Conservation (phyloP, 1,284 basidiomycete species). For the Irpex sp. region DNA sequence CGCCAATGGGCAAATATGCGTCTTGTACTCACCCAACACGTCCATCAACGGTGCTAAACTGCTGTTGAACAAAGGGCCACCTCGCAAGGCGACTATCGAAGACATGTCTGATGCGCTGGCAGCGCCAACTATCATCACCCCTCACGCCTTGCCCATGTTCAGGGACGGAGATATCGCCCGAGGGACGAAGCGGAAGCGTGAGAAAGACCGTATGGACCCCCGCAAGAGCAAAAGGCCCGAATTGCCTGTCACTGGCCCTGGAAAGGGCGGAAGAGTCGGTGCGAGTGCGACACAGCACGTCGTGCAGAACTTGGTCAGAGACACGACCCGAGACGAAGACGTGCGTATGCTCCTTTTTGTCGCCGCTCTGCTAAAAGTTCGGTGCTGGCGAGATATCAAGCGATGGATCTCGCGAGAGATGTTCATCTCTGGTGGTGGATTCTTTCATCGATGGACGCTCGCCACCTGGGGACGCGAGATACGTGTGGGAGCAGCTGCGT, state of each 20-base stretch:
- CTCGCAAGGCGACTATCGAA: slow-evolving; percentile 71
- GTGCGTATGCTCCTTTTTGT: slow-evolving; percentile 54
- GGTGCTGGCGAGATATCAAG: slow-evolving; percentile 3
- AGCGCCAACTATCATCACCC: slow-evolving; percentile 84
- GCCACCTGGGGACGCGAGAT: neutral
- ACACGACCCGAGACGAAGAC: slow-evolving; percentile 87
- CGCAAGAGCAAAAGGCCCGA: slow-evolving; percentile 89
- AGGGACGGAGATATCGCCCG: slow-evolving; percentile 74
- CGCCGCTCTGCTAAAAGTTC: neutral
- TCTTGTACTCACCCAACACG: slow-evolving; percentile 85
- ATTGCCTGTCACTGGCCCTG: slow-evolving; percentile 88
- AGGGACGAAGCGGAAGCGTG: slow-evolving; percentile 80
- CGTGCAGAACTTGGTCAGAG: slow-evolving; percentile 89
- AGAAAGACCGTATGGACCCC: slow-evolving; percentile 85
- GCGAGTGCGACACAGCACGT: slow-evolving; percentile 94
- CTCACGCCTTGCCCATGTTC: slow-evolving; percentile 88
- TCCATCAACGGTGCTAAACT: slow-evolving; percentile 93
- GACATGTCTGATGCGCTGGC: slow-evolving; percentile 82
- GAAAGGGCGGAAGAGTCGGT: slow-evolving; percentile 90
- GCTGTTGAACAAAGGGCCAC: slow-evolving; percentile 72
- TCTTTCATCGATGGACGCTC: neutral
- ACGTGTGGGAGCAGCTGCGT: neutral
- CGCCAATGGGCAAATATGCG: slow-evolving; percentile 84
- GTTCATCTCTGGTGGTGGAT: neutral
- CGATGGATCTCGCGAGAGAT: neutral